These are phyloP conservation scores for Kwoniella bestiolae DNA, from an alignment of 768 basidiomycete genomes.

Conservation along the genomic window DNA sequence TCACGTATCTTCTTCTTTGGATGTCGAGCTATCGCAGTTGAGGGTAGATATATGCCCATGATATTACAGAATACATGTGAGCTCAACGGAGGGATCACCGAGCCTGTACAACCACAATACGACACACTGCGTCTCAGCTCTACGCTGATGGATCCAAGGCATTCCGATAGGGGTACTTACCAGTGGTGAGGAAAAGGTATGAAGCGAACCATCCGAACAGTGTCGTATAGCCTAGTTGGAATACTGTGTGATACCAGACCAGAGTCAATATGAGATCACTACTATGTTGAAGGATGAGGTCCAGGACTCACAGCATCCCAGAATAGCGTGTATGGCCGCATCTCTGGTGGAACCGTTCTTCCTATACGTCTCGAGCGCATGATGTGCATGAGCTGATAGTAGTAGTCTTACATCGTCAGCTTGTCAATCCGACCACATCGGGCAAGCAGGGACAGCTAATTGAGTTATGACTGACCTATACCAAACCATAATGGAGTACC, in stretches of 20 bases:
- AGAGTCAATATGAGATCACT: neutral
- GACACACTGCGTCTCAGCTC: too few species aligned
- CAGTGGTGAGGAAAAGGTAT: conserved; percentile 83
- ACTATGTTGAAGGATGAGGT: neutral
- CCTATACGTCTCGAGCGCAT: conserved; percentile 83
- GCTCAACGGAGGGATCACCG: conserved; percentile 73
- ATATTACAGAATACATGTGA: conserved; percentile 92
- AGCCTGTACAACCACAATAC: conserved; percentile 55
- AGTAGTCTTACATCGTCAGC: too few species aligned
- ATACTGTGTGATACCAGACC: conserved; percentile 68
- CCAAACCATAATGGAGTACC: conserved; percentile 86
- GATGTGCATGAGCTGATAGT: conserved; percentile 80
- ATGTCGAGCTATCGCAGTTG: conserved; percentile 64
- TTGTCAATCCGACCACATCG: conserved; percentile 14
- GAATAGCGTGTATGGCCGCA: conserved; percentile 69
- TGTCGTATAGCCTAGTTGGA: conserved; percentile 89
- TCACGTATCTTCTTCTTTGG: conserved; percentile 64
- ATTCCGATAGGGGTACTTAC: conserved; percentile 50
- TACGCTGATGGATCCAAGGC: too few species aligned
- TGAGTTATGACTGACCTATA: conserved; percentile 65
- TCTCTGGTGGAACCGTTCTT: conserved; percentile 68
- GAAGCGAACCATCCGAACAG: conserved; percentile 87
- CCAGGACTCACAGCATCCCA: conserved; percentile 58
- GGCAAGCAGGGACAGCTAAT: conserved; percentile 3
- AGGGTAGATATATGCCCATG: conserved; percentile 83